Conservation (phyloP, 164 flowering plant species). For the Taxillus chinensis region DNA sequence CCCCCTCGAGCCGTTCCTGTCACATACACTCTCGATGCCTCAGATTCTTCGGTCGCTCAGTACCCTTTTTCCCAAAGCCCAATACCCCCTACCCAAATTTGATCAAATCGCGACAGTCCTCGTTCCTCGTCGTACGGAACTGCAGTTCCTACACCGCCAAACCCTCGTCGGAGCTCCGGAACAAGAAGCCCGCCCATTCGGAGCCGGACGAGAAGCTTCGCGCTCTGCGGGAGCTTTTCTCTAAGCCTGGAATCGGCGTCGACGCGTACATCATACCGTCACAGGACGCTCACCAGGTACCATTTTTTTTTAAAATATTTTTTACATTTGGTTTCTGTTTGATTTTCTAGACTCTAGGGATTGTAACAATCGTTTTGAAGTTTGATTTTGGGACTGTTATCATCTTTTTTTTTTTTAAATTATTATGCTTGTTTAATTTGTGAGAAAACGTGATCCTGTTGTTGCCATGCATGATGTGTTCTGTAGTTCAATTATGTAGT, state of each 20-base stretch:
- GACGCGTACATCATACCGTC: conserved; percentile 96
- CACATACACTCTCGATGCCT: conserved; percentile 14
- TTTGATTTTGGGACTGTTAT: no score
- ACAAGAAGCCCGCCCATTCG: conserved; percentile 16
- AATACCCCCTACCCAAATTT: conserved; percentile 11
- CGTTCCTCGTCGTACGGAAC: conserved; percentile 19
- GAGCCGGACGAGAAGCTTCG: conserved; percentile 60
- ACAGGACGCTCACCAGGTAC: conserved; percentile 95
- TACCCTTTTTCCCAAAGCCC: conserved; percentile 24
- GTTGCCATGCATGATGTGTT: no score
- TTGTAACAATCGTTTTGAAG: no score
- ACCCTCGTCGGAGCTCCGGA: conserved; percentile 53
- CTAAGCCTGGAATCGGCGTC: conserved; percentile 62
- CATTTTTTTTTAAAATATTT: background rate
- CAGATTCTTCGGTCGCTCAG: conserved; percentile 20
- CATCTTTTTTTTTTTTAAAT: no score
- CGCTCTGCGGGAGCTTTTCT: conserved; percentile 60
- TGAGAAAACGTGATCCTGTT: no score
- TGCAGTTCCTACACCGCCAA: conserved; percentile 50
- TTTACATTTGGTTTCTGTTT: background rate
- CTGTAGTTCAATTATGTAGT: no score
- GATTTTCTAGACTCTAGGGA: background rate
- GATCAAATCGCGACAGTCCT: conserved; percentile 4
- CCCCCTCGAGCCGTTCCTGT: conserved; percentile 4
- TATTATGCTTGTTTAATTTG: no score